These are phyloP conservation scores for Sporisorium graminicola DNA, from an alignment of 1,284 basidiomycete genomes.

Conservation along the genomic window DNA sequence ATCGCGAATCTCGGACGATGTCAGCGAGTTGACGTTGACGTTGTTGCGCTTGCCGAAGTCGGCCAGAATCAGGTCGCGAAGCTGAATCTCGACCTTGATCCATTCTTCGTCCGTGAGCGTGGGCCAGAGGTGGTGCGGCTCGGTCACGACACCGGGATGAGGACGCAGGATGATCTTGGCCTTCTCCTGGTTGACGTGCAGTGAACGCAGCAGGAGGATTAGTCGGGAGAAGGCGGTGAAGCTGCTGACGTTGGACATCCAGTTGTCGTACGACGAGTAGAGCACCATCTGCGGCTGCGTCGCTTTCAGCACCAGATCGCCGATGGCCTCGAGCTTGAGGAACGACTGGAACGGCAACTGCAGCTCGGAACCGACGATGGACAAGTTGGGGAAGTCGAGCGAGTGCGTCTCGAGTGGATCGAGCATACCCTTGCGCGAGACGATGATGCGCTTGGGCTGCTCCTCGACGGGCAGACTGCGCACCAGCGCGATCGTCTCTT, in stretches of 20 bases:
- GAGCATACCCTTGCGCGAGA: conserved; percentile 99
- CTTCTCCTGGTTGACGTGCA: conserved; percentile 99
- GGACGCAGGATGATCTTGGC: conserved; percentile 78
- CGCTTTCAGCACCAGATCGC: conserved; percentile 94
- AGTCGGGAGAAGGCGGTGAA: conserved; percentile 99
- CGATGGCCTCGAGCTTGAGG: conserved; percentile 99
- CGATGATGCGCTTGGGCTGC: conserved; percentile 99
- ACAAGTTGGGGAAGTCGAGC: conserved; percentile 98
- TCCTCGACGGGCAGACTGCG: conserved; percentile 98
- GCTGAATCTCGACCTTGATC: conserved; percentile 99
- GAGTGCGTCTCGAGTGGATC: conserved; percentile 91
- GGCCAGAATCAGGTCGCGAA: conserved; percentile 75
- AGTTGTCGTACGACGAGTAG: conserved; percentile 98
- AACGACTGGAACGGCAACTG: conserved; percentile 99
- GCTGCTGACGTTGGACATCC: conserved; percentile 98
- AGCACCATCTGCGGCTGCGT: conserved; percentile 99
- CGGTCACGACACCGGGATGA: conserved; percentile 81
- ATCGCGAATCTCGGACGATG: conserved; percentile 86
- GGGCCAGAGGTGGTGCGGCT: conserved; percentile 98
- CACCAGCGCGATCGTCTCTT: conserved; percentile 98
- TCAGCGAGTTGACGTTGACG: conserved; percentile 97
- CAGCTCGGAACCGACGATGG: conserved; percentile 98
- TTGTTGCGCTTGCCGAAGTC: conserved; percentile 99
- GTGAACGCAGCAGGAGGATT: conserved; percentile 91
- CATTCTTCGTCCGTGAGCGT: conserved; percentile 94